Conservation (phyloP, 2,329 filamentous ascomycete species). For the Scedosporium apiospermum region DNA sequence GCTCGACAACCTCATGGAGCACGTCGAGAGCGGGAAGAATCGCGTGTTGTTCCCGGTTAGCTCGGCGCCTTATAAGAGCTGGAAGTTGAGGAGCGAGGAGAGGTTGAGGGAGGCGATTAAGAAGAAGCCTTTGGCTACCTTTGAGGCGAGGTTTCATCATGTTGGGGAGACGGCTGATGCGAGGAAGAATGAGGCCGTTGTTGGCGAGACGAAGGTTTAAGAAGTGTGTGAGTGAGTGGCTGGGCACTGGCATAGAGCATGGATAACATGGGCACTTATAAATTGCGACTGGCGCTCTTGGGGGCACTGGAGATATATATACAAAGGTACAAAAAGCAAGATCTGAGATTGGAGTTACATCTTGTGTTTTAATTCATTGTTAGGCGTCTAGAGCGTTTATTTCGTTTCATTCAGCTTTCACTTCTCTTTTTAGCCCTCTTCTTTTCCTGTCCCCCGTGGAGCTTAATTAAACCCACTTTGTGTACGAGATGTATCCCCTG, state of each 20-base stretch:
- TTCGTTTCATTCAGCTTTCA: no score
- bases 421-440: no score
- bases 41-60: conserved; percentile 48
- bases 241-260: not conserved
- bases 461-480: no score
- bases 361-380: no score
- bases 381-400: no score
- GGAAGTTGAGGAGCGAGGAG: conserved; percentile 31
- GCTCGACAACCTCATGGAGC: conserved; percentile 19
- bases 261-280: not conserved
- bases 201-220: conserved; percentile 5
- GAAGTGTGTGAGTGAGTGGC: not conserved
- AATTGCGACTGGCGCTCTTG: not conserved
- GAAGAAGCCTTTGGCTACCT: conserved; percentile 27
- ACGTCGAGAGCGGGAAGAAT: conserved; percentile 29
- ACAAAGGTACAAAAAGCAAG: not conserved
- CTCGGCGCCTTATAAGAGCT: conserved; percentile 24
- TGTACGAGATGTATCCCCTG: no score
- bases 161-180: not conserved
- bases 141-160: conserved; percentile 11
- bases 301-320: not conserved
- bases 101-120: conserved; percentile 27
- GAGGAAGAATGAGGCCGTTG: not conserved
- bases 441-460: no score
- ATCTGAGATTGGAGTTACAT: not conserved